Percentiles rank a stretch among this genome's conserved stretches.
Evolutionary conservation across 2,329 filamentous ascomycete genomes (phyloP).

Genomic region (Diaporthe aspalathi): DNA sequence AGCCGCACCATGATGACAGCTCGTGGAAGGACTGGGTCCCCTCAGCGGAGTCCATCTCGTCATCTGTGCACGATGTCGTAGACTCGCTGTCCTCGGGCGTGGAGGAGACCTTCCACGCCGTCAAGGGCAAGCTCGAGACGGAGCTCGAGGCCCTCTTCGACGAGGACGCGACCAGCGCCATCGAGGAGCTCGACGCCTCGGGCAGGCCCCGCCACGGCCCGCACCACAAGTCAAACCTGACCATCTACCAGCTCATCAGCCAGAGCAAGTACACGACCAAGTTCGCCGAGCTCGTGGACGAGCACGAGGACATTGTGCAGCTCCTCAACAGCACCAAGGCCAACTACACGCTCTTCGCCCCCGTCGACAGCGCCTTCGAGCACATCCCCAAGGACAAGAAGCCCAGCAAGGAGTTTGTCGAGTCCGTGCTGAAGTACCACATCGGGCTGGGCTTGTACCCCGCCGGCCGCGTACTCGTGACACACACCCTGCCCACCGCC

Average conservation of each 20-base stretch:
- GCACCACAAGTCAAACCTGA: constrained; percentile 68
- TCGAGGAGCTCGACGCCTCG: constrained; percentile 16
- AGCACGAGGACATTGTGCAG: constrained; percentile 77
- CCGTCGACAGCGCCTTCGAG: constrained; percentile 80
- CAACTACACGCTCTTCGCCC: constrained; percentile 86
- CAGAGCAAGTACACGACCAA: constrained; percentile 80
- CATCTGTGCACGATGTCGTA: constrained; percentile 35
- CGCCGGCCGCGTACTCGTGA: constrained; percentile 71
- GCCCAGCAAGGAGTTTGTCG: constrained; percentile 76
- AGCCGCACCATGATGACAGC: constrained; percentile 28
- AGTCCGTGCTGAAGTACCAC: constrained; percentile 80
- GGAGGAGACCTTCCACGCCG: constrained; percentile 37
- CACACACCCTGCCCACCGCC: constrained; percentile 80
- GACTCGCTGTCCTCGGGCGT: constrained; percentile 37
- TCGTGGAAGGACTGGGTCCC: constrained; percentile 40
- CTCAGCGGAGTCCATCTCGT: constrained; percentile 34
- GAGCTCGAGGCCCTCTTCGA: constrained; percentile 49
- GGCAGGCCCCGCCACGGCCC: constrained; percentile 32
- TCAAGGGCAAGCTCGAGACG: constrained; percentile 34
- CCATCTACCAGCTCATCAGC: constrained; percentile 84
- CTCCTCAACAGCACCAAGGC: constrained; percentile 78
- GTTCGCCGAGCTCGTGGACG: constrained; percentile 79
- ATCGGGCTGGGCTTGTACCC: constrained; percentile 75
- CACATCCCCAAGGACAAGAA: constrained; percentile 66
- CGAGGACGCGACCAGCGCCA: constrained; percentile 39